These are phyloP conservation scores for Galerina marginata DNA, from an alignment of 768 basidiomycete genomes.

Conservation along the genomic window DNA sequence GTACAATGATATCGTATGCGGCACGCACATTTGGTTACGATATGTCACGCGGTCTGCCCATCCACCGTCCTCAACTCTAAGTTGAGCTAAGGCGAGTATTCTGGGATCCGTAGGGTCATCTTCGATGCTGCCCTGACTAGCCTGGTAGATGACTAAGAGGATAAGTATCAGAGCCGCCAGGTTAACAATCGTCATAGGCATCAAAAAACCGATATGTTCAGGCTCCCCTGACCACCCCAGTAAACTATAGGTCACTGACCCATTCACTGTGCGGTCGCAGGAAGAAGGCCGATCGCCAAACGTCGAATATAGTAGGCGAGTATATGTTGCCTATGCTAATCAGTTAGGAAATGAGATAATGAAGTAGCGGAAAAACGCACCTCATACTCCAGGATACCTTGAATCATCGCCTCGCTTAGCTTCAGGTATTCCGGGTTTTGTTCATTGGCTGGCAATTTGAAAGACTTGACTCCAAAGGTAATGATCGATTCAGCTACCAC, in stretches of 20 bases:
- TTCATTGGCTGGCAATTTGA: slow-evolving; percentile 6
- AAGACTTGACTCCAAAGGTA: slow-evolving; percentile 25
- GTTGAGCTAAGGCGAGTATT: not conserved
- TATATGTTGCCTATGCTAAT: slow-evolving; percentile 19
- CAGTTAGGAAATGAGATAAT: not conserved
- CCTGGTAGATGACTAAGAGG: slow-evolving; percentile 13
- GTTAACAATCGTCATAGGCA: slow-evolving; percentile 29
- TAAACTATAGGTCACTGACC: slow-evolving; percentile 15
- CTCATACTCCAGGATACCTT: slow-evolving; percentile 31
- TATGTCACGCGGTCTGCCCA: no score
- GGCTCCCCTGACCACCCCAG: slow-evolving; percentile 23
- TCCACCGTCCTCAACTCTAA: no score
- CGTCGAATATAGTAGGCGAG: slow-evolving; percentile 23
- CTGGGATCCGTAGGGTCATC: not conserved
- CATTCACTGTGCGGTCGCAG: slow-evolving; percentile 20
- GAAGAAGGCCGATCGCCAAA: slow-evolving; percentile 11
- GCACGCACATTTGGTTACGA: no score
- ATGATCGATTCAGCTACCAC: slow-evolving; percentile 26
- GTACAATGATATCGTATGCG: no score
- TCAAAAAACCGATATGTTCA: slow-evolving; percentile 23
- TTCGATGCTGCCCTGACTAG: slow-evolving; percentile 3
- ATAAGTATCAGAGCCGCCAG: slow-evolving; percentile 20
- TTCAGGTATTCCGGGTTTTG: slow-evolving; percentile 11
- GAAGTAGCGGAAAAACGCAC: slow-evolving; percentile 9
- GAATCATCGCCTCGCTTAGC: slow-evolving; percentile 25